Evolutionary conservation across 139 green algal species (phyloP), one percentile per base, ranked within the genome.

Genomic region (Chlamydomonas eustigma): DNA sequence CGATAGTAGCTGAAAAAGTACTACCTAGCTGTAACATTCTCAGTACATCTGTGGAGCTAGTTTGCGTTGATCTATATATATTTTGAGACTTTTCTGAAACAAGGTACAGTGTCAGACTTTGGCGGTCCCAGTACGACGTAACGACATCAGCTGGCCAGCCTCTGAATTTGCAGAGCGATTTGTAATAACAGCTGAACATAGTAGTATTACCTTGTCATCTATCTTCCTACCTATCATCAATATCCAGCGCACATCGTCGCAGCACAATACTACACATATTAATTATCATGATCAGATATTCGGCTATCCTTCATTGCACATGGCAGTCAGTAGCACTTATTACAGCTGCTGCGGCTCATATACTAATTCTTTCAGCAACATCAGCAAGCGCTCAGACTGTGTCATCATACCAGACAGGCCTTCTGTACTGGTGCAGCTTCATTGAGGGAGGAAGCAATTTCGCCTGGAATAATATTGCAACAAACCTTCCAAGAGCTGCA

Each of bases 361-460:
- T 18, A 18, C 44, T 58, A 12, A 18, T 58, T 18, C 12, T 58
- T 58, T 58, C 44, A 12, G 44, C 44, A 12, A 28, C 44, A 12
- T 12, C 44, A 12, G 44, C 44, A 18, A 28, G 44, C 12, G 12
- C 18, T 12, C 44, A 12, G 44, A 58, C 12, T 18, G 44, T 18
- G 12, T 58, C 44, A 18, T 12, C 44, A 12, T 18, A 58, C 22
- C 52, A 68, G 52, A 50, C 65, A 39, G 65, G 65, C 24, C 32
- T 72, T 4, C 65, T 72, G 22, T 72, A 72, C 65, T 72, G 65
- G 65, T 72, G 65, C 65, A 50, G 33, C 65, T n/a, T 24, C 5
- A 50, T 5, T 39, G 65, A 72, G 65, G 33, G 34, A 3, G 65
- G 65, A 6, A 8, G 22, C 18, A 72, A 72, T 34, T 37, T 44